Evolutionary conservation across 1,139 yeast species (phyloP).

Genomic region (Taphrina communis): DNA sequence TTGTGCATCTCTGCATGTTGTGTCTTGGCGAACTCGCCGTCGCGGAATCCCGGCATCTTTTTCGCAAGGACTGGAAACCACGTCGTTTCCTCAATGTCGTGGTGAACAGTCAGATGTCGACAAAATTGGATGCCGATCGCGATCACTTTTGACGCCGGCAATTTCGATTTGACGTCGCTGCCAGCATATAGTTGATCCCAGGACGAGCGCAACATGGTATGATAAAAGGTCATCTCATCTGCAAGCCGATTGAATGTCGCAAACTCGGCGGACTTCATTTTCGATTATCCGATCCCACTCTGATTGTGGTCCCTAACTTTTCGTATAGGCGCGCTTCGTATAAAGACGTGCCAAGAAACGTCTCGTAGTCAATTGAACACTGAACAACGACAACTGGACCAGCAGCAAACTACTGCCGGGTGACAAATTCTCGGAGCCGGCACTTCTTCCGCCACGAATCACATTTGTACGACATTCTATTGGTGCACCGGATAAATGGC

Average conservation of each 20-base stretch:
- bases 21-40: slow-evolving; percentile 4
- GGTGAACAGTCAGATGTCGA: slow-evolving; percentile 20
- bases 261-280: slow-evolving; percentile 9
- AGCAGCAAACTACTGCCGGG: background rate
- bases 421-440: background rate
- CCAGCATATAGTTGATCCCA: slow-evolving; percentile 15
- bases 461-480: background rate
- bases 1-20: slow-evolving; percentile 21
- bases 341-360: too few relatives aligned
- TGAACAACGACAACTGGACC: too few relatives aligned
- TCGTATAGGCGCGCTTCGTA: too few relatives aligned
- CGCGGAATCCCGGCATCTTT: slow-evolving; percentile 33
- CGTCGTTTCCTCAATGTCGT: slow-evolving; percentile 26
- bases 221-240: slow-evolving; percentile 7
- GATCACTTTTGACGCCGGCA: slow-evolving; percentile 6
- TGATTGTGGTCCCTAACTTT: too few relatives aligned
- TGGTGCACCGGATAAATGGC: background rate
- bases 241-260: slow-evolving; percentile 11
- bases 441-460: background rate
- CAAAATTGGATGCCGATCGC: slow-evolving; percentile 2
- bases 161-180: background rate
- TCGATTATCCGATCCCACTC: too few relatives aligned
- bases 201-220: slow-evolving; percentile 3
- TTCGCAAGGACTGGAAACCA: slow-evolving; percentile 26
- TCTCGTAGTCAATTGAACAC: background rate